Percentiles rank a stretch among this genome's conserved stretches.
Evolutionary conservation across 1,284 basidiomycete species (phyloP).

Genomic region (Phylloboletellus chloephorus): DNA sequence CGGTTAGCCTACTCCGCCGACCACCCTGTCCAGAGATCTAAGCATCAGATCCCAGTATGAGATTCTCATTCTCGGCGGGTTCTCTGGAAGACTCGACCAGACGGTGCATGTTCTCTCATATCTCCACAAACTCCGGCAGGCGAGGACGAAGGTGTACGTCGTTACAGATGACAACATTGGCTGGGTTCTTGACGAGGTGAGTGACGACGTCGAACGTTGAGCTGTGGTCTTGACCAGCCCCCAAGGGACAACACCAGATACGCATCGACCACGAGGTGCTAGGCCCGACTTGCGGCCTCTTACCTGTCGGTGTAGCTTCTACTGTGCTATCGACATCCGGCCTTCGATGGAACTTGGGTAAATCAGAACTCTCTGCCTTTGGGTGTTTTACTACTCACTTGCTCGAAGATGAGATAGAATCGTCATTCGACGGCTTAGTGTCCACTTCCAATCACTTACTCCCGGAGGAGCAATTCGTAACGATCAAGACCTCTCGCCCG

Average conservation of each 20-base stretch:
- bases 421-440: slow-evolving; percentile 75
- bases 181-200: slow-evolving; percentile 80
- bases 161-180: slow-evolving; percentile 85
- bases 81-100: slow-evolving; percentile 90
- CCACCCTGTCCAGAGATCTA: neutral
- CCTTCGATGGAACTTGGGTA: slow-evolving; percentile 87
- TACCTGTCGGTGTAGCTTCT: slow-evolving; percentile 80
- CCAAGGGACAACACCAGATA: slow-evolving; percentile 77
- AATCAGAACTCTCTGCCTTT: slow-evolving; percentile 21
- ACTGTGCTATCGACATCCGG: slow-evolving; percentile 79
- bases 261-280: slow-evolving; percentile 66
- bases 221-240: slow-evolving; percentile 2
- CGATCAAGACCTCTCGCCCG: slow-evolving; percentile 72
- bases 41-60: slow-evolving; percentile 40
- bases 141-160: slow-evolving; percentile 60
- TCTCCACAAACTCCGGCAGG: slow-evolving; percentile 74
- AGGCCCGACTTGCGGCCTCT: slow-evolving; percentile 87
- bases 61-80: slow-evolving; percentile 81
- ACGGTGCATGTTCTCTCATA: slow-evolving; percentile 87
- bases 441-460: slow-evolving; percentile 92
- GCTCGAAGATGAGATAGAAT: slow-evolving; percentile 48
- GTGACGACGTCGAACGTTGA: slow-evolving; percentile 21
- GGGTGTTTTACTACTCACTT: slow-evolving; percentile 6
- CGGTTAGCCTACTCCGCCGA: slow-evolving; percentile 27
- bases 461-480: slow-evolving; percentile 54